Evolutionary conservation across 2,329 filamentous ascomycete genomes (phyloP).

Genomic region (Thyridium curvatum): DNA sequence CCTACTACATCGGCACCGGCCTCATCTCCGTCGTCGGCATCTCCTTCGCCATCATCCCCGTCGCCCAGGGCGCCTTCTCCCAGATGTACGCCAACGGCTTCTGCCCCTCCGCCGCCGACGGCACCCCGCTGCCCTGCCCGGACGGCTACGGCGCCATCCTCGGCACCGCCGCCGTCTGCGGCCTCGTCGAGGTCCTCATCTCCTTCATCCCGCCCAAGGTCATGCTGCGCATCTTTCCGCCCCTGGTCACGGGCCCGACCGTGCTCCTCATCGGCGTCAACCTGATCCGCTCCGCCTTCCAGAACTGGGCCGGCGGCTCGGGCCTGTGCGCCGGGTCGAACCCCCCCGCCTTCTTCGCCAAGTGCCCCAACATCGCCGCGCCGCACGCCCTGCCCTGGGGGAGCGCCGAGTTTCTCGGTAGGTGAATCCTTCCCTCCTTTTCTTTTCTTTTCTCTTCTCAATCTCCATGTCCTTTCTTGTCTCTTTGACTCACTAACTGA

Average conservation of each 20-base stretch:
- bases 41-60: constrained; percentile 70
- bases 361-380: constrained; percentile 62
- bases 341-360: constrained; percentile 46
- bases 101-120: constrained; percentile 52
- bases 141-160: constrained; percentile 71
- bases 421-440: constrained; percentile 1
- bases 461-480: not conserved
- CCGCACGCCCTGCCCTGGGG: constrained; percentile 73
- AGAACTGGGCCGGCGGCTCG: constrained; percentile 72
- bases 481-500: too few relatives aligned
- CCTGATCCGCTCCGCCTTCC: constrained; percentile 65
- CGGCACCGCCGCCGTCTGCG: constrained; percentile 60
- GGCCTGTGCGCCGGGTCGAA: constrained; percentile 50
- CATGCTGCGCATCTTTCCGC: constrained; percentile 70
- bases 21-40: constrained; percentile 75
- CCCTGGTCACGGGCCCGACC: constrained; percentile 43
- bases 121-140: constrained; percentile 66
- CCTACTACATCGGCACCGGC: constrained; percentile 70
- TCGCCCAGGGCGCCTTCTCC: constrained; percentile 62
- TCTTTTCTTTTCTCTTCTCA: not conserved
- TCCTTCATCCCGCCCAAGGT: constrained; percentile 66
- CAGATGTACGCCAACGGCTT: constrained; percentile 76
- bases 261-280: constrained; percentile 66
- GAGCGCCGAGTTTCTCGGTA: constrained; percentile 67
- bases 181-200: constrained; percentile 65